Evolutionary conservation across 805 yeast genomes (phyloP), one percentile per base, ranked within the genome.

Genomic region (Wickerhamomyces xylosicus): DNA sequence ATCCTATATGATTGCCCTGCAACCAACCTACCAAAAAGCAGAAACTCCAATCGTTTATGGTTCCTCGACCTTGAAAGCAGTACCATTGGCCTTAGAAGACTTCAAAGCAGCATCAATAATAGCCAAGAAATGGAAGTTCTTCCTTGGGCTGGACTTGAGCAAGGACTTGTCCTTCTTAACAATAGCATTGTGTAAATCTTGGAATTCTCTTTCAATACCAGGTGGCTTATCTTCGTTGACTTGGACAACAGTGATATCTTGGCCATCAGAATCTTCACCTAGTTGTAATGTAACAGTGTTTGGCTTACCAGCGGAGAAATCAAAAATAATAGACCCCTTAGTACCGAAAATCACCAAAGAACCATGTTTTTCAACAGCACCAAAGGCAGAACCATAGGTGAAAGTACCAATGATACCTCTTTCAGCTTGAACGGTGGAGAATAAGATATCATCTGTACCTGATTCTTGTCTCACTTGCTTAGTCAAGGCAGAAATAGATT

Each of bases 61-160:
- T 16, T 31, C 19, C 15, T 68, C 74, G 27, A 77, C 72, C 37
- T 54, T 59, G 21, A 75, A 73, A 35, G 68, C 57, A 37, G 61
- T 57, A 51, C 84, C 85, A 40, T 69, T 63, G 27, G 68, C 59
- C 15, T 63, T 49, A 31, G 85, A 74, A 42, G 92, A 79, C 47
- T 81, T 79, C 29, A 90, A 62, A 43, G 85, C 83, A 20, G 96
- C 97, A 40, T 76, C 95, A 41, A 90, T 76, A 49, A 85, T 73
- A 6, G 96, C 95, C 58, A 89, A 74, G 60, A 90, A 97, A 61
- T 89, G 96, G 77, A 83, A 89, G 5, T 94, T 86, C 45, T 67
- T 71, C 46, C 74, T 80, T 19, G 95, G 95, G n/a, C 78, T 69
- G 33, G 74, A 72, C 32, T 55, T 63, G 37, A 80, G 60, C 39